These are phyloP conservation scores for Plasmodiophora brassicae DNA, from an alignment of 208 protist genomes.

Conservation along the genomic window DNA sequence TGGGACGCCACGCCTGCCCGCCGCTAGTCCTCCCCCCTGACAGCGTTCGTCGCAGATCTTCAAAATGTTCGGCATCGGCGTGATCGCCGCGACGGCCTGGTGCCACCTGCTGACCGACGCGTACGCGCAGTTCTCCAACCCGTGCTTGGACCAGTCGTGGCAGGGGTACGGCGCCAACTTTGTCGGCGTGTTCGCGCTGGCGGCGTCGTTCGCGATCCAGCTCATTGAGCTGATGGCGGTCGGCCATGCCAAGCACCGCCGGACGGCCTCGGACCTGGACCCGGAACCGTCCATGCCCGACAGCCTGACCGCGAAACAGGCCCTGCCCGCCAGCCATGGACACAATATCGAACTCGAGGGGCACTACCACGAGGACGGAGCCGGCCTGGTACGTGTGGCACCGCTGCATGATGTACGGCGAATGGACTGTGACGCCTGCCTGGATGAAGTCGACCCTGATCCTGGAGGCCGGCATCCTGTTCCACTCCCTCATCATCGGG, in stretches of 20 bases:
- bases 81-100: slow-evolving; percentile 21
- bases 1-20: background rate
- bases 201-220: background rate
- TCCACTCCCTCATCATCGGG: slow-evolving; percentile 35
- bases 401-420: background rate
- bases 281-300: background rate
- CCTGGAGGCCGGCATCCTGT: slow-evolving; percentile 9
- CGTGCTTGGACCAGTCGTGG: background rate
- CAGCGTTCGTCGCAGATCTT: background rate
- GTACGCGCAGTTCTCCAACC: background rate
- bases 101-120: slow-evolving; percentile 18
- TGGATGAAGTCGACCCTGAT: background rate
- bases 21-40: background rate
- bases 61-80: slow-evolving; percentile 31
- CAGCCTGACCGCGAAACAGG: background rate
- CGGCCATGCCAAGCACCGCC: background rate
- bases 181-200: slow-evolving; percentile 18
- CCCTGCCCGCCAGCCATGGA: background rate
- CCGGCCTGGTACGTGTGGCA: background rate
- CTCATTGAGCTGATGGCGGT: background rate
- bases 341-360: background rate
- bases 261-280: background rate
- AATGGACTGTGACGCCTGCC: background rate
- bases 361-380: background rate
- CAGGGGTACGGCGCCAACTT: background rate